Conservation (phyloP, 1,284 basidiomycete genomes). For the Tausonia pullulans region DNA sequence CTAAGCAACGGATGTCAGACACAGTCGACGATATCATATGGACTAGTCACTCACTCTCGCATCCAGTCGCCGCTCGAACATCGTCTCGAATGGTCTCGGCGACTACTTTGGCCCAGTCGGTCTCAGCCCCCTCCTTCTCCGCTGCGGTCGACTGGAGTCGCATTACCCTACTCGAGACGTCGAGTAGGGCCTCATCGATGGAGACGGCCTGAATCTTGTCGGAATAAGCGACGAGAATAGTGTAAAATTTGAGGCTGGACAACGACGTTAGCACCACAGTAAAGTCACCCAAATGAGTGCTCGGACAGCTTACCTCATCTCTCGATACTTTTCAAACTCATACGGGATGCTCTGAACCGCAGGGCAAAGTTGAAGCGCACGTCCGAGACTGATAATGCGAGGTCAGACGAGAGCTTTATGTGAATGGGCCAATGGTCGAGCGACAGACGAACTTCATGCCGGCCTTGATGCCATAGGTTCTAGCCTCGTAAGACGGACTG, state of each 20-base stretch:
- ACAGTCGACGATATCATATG: not conserved
- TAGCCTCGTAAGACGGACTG: slow-evolving; percentile 80
- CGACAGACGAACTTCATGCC: slow-evolving; percentile 66
- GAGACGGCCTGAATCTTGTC: slow-evolving; percentile 92
- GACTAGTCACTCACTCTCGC: slow-evolving; percentile 52
- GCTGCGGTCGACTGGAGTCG: slow-evolving; percentile 24
- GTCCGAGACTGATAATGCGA: slow-evolving; percentile 49
- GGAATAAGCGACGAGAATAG: slow-evolving; percentile 74
- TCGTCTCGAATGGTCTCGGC: slow-evolving; percentile 70
- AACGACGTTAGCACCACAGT: slow-evolving; percentile 1
- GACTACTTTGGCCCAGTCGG: slow-evolving; percentile 52
- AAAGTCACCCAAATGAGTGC: too few species aligned
- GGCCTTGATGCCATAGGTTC: slow-evolving; percentile 75
- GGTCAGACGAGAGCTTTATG: not conserved
- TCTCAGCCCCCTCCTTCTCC: slow-evolving; percentile 32
- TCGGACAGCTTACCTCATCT: too few species aligned
- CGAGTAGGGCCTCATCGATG: slow-evolving; percentile 89
- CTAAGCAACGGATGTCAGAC: slow-evolving; percentile 33
- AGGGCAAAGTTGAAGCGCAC: slow-evolving; percentile 68
- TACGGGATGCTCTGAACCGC: slow-evolving; percentile 64
- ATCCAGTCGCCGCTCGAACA: slow-evolving; percentile 63
- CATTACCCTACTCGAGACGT: slow-evolving; percentile 60
- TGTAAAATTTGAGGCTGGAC: slow-evolving; percentile 62
- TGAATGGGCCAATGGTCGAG: not conserved
- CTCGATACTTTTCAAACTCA: slow-evolving; percentile 48